A percentile compares a stretch with the other conserved stretches of the same genome.
Conservation (phyloP, 805 yeast genomes). For the Wickerhamiella spandovensis region DNA sequence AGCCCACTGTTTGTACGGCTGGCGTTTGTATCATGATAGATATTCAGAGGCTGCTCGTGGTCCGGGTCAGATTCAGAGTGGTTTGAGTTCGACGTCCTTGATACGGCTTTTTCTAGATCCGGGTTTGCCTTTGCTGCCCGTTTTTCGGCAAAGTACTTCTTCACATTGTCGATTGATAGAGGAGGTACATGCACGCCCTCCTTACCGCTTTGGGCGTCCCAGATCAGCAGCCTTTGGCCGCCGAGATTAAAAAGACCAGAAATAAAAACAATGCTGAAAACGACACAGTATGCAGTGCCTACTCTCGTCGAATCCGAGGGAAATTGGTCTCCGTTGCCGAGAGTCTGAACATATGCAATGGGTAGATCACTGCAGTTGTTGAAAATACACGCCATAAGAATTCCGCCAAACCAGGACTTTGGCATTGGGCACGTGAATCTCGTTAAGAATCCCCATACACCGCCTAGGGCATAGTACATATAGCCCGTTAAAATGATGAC, state of each 20-base stretch:
- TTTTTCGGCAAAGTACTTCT: neutral
- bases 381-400: slow-evolving; percentile 55
- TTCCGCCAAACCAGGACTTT: slow-evolving; percentile 62
- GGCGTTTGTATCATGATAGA: neutral
- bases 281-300: slow-evolving; percentile 76
- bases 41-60: neutral
- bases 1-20: neutral
- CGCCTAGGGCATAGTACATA: slow-evolving; percentile 35
- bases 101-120: neutral
- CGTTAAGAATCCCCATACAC: slow-evolving; percentile 28
- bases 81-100: neutral
- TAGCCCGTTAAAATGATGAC: slow-evolving; percentile 39
- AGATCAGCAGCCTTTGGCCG: slow-evolving; percentile 50
- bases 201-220: slow-evolving; percentile 41
- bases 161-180: neutral
- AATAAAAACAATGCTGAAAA: slow-evolving; percentile 56
- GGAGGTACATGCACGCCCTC: slow-evolving; percentile 5
- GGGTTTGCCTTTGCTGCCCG: neutral
- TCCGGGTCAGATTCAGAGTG: neutral
- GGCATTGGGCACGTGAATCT: slow-evolving; percentile 47
- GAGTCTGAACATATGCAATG: slow-evolving; percentile 56
- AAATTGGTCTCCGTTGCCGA: slow-evolving; percentile 49
- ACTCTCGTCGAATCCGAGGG: slow-evolving; percentile 45
- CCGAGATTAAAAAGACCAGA: slow-evolving; percentile 66
- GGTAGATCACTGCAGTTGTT: slow-evolving; percentile 78